Evolutionary conservation across 163 green algal genomes (phyloP).

Genomic region (Scenedesmus sp.): DNA sequence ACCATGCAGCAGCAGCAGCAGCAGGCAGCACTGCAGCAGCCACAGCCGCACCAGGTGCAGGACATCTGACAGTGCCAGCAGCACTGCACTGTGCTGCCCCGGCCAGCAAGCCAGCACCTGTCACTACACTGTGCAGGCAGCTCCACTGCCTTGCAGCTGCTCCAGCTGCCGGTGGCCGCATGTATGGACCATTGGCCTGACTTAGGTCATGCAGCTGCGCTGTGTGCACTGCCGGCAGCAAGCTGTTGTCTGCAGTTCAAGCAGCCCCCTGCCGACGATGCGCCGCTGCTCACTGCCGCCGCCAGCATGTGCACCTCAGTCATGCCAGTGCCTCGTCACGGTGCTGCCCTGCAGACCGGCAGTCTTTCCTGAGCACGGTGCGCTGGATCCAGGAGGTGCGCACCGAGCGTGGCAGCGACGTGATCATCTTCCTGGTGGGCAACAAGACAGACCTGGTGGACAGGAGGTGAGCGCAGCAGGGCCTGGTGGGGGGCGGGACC

Average conservation of each 20-base stretch:
- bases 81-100: background rate
- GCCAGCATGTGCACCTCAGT: background rate
- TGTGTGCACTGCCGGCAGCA: no score
- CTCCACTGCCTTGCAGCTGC: no score
- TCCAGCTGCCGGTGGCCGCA: no score
- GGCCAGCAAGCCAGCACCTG: no score
- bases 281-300: background rate
- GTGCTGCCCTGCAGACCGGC: conserved; percentile 79
- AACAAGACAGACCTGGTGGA: conserved; percentile 99
- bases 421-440: conserved; percentile 99
- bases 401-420: conserved; percentile 96
- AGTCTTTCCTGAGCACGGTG: conserved; percentile 96
- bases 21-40: background rate
- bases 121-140: no score
- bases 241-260: no score
- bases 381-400: conserved; percentile 99
- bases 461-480: conserved; percentile 80
- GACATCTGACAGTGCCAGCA: background rate
- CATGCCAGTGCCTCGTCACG: background rate
- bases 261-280: no score
- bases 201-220: no score
- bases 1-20: conserved; percentile 12
- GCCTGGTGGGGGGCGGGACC: background rate
- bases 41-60: background rate
- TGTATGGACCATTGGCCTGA: no score